Conservation (phyloP, 1,284 basidiomycete species). For the Boletus holoroseus region DNA sequence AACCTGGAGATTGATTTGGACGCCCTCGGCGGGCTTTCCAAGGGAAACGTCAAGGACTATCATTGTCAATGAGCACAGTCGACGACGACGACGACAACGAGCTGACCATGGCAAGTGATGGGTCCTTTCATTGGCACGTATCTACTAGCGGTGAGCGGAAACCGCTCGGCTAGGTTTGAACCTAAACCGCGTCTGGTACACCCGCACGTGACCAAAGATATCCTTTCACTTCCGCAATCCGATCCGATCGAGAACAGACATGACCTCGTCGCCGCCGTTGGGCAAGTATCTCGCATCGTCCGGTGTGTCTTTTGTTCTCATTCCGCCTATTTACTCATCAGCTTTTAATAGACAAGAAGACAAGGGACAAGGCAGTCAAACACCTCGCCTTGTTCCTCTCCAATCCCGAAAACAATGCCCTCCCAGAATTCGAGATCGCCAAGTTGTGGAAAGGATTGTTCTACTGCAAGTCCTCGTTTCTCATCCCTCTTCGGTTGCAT, state of each 20-base stretch:
- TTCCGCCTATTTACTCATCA: conserved; percentile 7
- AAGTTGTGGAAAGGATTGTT: conserved; percentile 98
- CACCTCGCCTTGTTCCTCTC: conserved; percentile 74
- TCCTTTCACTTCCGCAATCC: conserved; percentile 19
- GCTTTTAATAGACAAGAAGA: conserved; percentile 69
- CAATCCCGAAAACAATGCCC: conserved; percentile 48
- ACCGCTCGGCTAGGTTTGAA: not conserved
- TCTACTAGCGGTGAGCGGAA: no score
- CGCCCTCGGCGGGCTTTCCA: conserved; percentile 73
- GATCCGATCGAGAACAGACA: conserved; percentile 26
- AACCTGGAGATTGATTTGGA: conserved; percentile 57
- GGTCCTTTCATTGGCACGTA: conserved; percentile 57
- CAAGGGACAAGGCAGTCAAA: conserved; percentile 83
- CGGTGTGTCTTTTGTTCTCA: conserved; percentile 45
- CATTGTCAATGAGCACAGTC: not conserved
- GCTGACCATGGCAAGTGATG: conserved; percentile 82
- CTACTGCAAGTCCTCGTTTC: conserved; percentile 65
- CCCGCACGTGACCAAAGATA: conserved; percentile 13
- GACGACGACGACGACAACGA: not conserved
- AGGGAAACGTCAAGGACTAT: conserved; percentile 80
- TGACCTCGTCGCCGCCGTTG: conserved; percentile 50
- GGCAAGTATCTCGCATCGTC: conserved; percentile 89
- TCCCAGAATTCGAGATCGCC: conserved; percentile 74
- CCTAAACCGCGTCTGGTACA: not conserved
- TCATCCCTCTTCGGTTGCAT: not conserved